Conservation (phyloP, 1,284 basidiomycete species). For the Ganoderma boninense region DNA sequence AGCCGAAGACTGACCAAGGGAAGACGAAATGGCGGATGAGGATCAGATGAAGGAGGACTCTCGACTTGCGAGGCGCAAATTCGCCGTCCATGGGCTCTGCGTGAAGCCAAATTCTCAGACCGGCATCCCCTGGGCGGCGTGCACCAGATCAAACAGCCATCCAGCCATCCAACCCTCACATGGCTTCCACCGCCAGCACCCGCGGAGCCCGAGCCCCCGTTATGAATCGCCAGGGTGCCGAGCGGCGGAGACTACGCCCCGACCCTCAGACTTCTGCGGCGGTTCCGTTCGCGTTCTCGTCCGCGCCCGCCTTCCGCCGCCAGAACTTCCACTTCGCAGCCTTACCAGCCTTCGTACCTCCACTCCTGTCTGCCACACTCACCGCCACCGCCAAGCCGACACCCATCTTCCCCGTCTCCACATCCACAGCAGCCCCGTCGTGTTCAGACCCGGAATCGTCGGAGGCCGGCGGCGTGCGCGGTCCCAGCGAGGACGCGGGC, state of each 20-base stretch:
- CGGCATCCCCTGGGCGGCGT: background rate
- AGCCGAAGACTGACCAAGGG: background rate
- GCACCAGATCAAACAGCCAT: background rate
- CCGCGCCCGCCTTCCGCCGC: constrained; percentile 17
- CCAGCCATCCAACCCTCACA: background rate
- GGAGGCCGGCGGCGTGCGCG: constrained; percentile 39
- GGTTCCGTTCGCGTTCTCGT: background rate
- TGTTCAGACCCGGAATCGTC: background rate
- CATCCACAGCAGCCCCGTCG: too few species aligned
- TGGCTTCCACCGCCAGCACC: background rate
- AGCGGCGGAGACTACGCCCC: background rate
- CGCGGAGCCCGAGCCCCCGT: background rate
- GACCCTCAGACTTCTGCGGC: background rate
- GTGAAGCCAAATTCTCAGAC: background rate
- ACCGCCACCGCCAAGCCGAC: background rate
- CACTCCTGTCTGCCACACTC: background rate
- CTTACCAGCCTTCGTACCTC: constrained; percentile 7
- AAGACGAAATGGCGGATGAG: background rate
- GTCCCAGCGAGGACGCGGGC: constrained; percentile 4
- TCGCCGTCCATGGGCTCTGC: background rate
- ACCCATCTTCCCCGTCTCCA: background rate
- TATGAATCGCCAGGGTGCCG: background rate
- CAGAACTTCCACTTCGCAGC: constrained; percentile 38
- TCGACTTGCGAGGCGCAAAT: background rate
- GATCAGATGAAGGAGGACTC: background rate